A percentile compares a stretch with the other conserved stretches of the same genome.
These are phyloP conservation scores for Lycium ferocissimum DNA, from an alignment of 257 asterid genomes.

Conservation along the genomic window DNA sequence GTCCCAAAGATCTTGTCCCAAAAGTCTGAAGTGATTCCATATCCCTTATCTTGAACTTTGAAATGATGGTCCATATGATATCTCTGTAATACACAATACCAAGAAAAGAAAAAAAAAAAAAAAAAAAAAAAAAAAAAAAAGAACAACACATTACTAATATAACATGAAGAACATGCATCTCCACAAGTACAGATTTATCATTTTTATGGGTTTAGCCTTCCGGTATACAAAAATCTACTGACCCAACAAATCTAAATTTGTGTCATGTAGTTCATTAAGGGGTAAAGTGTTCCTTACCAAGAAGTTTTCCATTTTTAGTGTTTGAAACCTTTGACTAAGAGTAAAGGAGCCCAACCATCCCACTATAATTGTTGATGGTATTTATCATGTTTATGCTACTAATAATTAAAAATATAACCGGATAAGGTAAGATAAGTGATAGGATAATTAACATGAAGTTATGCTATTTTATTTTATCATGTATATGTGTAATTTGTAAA, in stretches of 20 bases:
- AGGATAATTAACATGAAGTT: background rate
- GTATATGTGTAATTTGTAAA: too few relatives aligned
- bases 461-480: background rate
- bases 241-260: background rate
- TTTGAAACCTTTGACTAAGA: too few relatives aligned
- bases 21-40: conserved; percentile 83
- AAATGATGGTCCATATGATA: conserved; percentile 93
- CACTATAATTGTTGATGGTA: too few relatives aligned
- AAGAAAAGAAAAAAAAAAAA: background rate
- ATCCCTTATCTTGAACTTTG: conserved; percentile 83
- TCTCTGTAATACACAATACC: conserved; percentile 55
- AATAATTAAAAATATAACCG: too few relatives aligned
- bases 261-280: background rate
- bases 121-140: background rate
- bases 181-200: conserved; percentile 4
- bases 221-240: background rate
- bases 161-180: background rate
- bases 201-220: background rate
- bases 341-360: too few relatives aligned
- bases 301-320: too few relatives aligned
- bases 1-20: conserved; percentile 95
- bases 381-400: background rate
- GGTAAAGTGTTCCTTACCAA: too few relatives aligned
- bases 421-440: background rate
- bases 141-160: conserved; percentile 23